phyloP scores from a whole-genome alignment of 2,329 filamentous ascomycete species.

The Phaeoacremonium minimum region DNA sequence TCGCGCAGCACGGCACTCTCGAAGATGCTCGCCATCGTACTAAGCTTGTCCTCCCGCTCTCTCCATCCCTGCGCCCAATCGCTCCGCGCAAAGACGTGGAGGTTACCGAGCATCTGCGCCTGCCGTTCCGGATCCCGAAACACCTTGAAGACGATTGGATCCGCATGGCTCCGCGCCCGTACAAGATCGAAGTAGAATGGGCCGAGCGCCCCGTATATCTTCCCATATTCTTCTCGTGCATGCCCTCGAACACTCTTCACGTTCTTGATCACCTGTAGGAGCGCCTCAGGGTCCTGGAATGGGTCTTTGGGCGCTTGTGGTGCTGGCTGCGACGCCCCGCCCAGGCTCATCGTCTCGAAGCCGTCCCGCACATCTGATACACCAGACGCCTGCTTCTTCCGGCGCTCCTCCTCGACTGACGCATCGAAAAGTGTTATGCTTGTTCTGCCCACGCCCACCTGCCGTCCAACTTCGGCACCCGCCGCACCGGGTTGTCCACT shows the following conservation, averaged over 20 bases:
- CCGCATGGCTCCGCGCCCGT: constrained; percentile 65
- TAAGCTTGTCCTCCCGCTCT: constrained; percentile 67
- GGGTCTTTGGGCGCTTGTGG: constrained; percentile 32
- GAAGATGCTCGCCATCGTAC: constrained; percentile 74
- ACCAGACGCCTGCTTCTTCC: constrained; percentile 15
- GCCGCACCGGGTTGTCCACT: constrained; percentile 12
- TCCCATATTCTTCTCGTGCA: constrained; percentile 86
- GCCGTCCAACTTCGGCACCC: constrained; percentile 6
- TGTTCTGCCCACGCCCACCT: constrained; percentile 3
- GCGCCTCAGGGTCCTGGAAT: constrained; percentile 54
- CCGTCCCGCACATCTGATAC: constrained; percentile 48
- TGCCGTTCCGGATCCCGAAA: constrained; percentile 88
- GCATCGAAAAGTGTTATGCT: constrained; percentile 70
- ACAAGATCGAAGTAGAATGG: constrained; percentile 86
- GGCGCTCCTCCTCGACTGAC: constrained; percentile 57
- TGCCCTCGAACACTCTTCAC: constrained; percentile 77
- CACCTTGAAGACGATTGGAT: constrained; percentile 79
- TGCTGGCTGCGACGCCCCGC: constrained; percentile 17
- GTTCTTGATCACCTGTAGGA: constrained; percentile 65
- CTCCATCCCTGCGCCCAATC: constrained; percentile 75
- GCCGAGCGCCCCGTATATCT: constrained; percentile 80
- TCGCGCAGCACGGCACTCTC: constrained; percentile 87
- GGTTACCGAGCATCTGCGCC: constrained; percentile 80
- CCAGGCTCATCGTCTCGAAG: constrained; percentile 72
- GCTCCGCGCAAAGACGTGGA: constrained; percentile 73